Evolutionary conservation across 306 rosid species (phyloP).

Genomic region (Dalbergia cultrata): DNA sequence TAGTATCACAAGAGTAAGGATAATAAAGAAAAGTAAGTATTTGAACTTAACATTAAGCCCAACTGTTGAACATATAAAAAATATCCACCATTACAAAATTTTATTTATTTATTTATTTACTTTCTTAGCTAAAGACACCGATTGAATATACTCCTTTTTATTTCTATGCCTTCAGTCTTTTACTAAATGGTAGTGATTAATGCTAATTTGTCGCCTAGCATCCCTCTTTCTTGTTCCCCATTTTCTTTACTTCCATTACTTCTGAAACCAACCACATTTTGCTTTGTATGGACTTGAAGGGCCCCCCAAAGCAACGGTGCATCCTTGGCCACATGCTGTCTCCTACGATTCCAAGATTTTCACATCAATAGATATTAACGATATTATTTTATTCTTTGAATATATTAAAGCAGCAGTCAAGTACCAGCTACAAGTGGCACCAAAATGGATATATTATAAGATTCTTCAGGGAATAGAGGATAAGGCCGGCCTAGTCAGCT

Average conservation of each 20-base stretch:
- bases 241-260: neutral
- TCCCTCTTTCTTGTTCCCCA: neutral
- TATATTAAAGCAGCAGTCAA: constrained; percentile 27
- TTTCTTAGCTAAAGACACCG: too few relatives aligned
- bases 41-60: too few relatives aligned
- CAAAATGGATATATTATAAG: constrained; percentile 48
- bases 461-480: constrained; percentile 46
- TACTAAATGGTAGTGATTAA: neutral
- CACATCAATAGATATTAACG: constrained; percentile 33
- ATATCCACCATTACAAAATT: too few relatives aligned
- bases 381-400: constrained; percentile 6
- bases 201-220: constrained; percentile 19
- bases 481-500: constrained; percentile 62
- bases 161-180: neutral
- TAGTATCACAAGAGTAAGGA: too few relatives aligned
- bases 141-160: too few relatives aligned
- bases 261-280: constrained; percentile 28
- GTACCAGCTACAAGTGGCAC: constrained; percentile 57
- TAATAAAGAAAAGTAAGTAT: too few relatives aligned
- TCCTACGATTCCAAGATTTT: constrained; percentile 30
- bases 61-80: too few relatives aligned
- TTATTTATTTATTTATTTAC: too few relatives aligned
- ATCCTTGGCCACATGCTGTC: constrained; percentile 49
- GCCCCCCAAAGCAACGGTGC: constrained; percentile 25
- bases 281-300: constrained; percentile 40